Conservation (phyloP, 495 filamentous ascomycete genomes). For the Penicillium egyptiacum region DNA sequence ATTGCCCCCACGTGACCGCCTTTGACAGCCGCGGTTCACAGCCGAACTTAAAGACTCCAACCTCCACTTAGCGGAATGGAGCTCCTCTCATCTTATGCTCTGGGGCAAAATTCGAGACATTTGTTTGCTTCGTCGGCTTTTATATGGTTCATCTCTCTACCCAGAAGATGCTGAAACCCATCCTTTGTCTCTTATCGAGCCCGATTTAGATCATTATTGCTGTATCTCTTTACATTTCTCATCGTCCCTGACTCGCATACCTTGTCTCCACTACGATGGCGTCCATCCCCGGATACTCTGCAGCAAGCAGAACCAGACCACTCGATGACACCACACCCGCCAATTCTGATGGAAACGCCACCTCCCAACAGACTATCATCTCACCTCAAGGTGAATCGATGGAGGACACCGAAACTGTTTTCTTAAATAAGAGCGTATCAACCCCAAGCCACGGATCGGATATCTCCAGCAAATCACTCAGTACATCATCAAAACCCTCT, state of each 20-base stretch:
- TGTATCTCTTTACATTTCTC: background rate
- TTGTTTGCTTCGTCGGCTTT: background rate
- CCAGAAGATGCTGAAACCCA: slow-evolving; percentile 14
- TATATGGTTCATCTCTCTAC: background rate
- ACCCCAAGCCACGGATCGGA: slow-evolving; percentile 18
- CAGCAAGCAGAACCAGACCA: slow-evolving; percentile 31
- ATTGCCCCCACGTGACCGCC: slow-evolving; percentile 6
- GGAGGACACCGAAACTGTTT: slow-evolving; percentile 45
- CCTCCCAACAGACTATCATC: slow-evolving; percentile 10
- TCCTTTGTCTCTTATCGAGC: background rate
- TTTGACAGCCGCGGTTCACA: slow-evolving; percentile 17
- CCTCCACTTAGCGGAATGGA: slow-evolving; percentile 4
- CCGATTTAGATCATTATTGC: slow-evolving; percentile 1
- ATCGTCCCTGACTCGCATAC: background rate
- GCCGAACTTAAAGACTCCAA: slow-evolving; percentile 11
- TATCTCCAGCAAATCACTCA: slow-evolving; percentile 19
- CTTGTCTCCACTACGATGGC: slow-evolving; percentile 31
- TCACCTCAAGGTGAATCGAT: slow-evolving; percentile 19
- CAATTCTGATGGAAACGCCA: slow-evolving; percentile 21
- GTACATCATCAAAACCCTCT: slow-evolving; percentile 16
- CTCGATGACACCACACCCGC: slow-evolving; percentile 32
- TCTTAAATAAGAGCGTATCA: slow-evolving; percentile 40
- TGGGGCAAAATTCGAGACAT: background rate
- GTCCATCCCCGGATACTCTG: slow-evolving; percentile 38
- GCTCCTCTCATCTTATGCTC: slow-evolving; percentile 6